phyloP scores from a whole-genome alignment of 148 eudicot species.

The Salicornia ramosissima region DNA sequence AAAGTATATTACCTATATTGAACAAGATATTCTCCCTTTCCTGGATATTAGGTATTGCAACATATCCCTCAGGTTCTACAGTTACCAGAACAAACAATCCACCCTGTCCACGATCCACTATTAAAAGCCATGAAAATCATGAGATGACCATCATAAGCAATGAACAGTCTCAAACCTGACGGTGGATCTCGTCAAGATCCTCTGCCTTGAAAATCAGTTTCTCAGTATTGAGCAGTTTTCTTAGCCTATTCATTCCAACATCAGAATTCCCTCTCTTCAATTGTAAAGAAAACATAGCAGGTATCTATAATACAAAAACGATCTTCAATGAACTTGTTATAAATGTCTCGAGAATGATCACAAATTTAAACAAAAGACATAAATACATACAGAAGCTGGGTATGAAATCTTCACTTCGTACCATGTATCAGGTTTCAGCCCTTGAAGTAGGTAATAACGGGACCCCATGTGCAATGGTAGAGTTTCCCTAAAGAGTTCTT shows the following conservation, averaged over 20 bases:
- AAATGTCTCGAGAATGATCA: conserved; percentile 7
- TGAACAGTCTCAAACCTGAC: conserved; percentile 39
- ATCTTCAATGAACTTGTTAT: conserved; percentile 8
- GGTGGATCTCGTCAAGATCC: conserved; percentile 26
- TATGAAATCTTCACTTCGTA: conserved; percentile 99
- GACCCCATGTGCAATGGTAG: conserved; percentile 66
- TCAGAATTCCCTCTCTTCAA: conserved; percentile 48
- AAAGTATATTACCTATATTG: conserved; percentile 59
- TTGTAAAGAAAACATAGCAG: conserved; percentile 65
- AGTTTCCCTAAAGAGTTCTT: conserved; percentile 64
- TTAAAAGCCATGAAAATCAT: conserved; percentile 8
- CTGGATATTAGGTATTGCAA: conserved; percentile 58
- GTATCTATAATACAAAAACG: conserved; percentile 45
- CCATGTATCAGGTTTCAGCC: conserved; percentile 58
- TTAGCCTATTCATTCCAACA: conserved; percentile 37
- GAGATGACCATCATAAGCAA: conserved; percentile 13
- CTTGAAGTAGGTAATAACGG: conserved; percentile 55
- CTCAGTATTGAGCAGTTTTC: conserved; percentile 80
- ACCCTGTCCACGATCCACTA: conserved; percentile 33
- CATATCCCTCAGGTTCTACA: conserved; percentile 84
- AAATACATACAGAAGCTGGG: conserved; percentile 83
- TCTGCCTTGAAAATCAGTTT: conserved; percentile 76
- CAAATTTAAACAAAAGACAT: neutral
- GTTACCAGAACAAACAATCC: conserved; percentile 51
- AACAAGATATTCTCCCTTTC: conserved; percentile 64